Evolutionary conservation across 306 rosid genomes (phyloP), one percentile per base, ranked within the genome.

Genomic region (Psophocarpus tetragonolobus): DNA sequence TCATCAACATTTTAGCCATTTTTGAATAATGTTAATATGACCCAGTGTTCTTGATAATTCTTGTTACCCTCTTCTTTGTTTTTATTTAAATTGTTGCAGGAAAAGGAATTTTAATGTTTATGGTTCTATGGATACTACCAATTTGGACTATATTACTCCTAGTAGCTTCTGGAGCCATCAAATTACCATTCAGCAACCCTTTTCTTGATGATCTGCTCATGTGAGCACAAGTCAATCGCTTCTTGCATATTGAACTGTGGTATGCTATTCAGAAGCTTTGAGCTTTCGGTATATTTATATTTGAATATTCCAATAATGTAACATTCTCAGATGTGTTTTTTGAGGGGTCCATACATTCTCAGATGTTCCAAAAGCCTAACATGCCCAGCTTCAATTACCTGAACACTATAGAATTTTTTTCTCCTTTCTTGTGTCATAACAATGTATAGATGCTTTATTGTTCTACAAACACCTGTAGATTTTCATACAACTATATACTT

Each of bases 71-170:
- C 67, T 13, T 3, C 9, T 68, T 6, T 62, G 11, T 30, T 3
- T 58, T 76, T 29, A 15, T 18, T 42, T 35, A 44, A 84, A 73
- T 38, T 75, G 50, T 45, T 77, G 79, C 91, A 96, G 99, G 97
- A 30, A 96, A 88, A 81, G 74, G 75, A 15, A 80, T 87, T 73
- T 78, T 90, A 38, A 26, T 83, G 53, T 73, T 89, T 64, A 54
- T 78, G 18, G 36, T 92, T 51, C 76, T 74, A 51, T 92, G 97
- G 99, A 35, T 92, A 44, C 80, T 94, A 17, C 97, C 97, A 39
- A 68, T 94, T 44, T 94, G 98, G 99, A 79, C 65, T 4, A 35
- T 91, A 45, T 78, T 82, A 69, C 77, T 95, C 14, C 82, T 96
- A 17, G 77, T 91, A 50, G 97, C 99, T 15, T 76, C 77, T 73